Percentiles rank a stretch among this genome's conserved stretches.
Conservation (phyloP, 371 early-diverging fungal species). For the Apophysomyces variabilis region DNA sequence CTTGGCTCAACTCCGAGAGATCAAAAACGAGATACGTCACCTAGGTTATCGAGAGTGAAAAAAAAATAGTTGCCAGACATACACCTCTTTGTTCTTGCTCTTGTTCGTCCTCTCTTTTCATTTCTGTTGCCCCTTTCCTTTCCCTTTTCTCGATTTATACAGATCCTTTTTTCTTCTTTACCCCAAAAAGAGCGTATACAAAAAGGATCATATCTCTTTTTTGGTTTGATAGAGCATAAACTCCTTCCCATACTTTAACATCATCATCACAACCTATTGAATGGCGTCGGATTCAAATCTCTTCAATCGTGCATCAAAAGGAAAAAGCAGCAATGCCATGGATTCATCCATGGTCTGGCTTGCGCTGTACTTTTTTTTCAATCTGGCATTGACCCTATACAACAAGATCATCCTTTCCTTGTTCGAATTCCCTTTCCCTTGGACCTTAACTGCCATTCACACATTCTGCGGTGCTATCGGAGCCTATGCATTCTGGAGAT, state of each 20-base stretch:
- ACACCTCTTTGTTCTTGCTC: not conserved
- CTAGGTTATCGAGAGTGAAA: not conserved
- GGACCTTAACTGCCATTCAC: slow-evolving; percentile 89
- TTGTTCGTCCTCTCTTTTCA: not conserved
- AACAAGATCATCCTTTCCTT: slow-evolving; percentile 84
- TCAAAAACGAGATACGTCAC: not conserved
- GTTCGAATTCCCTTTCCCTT: slow-evolving; percentile 82
- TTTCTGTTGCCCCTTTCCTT: slow-evolving; percentile 6
- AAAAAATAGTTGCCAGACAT: not conserved
- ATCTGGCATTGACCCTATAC: slow-evolving; percentile 82
- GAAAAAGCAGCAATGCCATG: slow-evolving; percentile 14
- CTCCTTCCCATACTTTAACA: not conserved
- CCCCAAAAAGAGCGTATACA: not conserved
- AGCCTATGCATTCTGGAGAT: slow-evolving; percentile 53
- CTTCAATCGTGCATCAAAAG: slow-evolving; percentile 15
- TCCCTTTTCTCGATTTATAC: slow-evolving; percentile 5
- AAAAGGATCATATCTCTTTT: not conserved
- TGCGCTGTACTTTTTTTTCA: slow-evolving; percentile 76
- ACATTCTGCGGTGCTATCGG: slow-evolving; percentile 76
- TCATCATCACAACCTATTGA: not conserved
- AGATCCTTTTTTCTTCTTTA: not conserved
- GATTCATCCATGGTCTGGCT: slow-evolving; percentile 67
- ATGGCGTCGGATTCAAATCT: slow-evolving; percentile 29
- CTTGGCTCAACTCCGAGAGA: slow-evolving; percentile 5
- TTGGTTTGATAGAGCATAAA: slow-evolving; percentile 10